Conservation (phyloP, 352 stramenopile genomes). For the Blastocystis sp. region DNA sequence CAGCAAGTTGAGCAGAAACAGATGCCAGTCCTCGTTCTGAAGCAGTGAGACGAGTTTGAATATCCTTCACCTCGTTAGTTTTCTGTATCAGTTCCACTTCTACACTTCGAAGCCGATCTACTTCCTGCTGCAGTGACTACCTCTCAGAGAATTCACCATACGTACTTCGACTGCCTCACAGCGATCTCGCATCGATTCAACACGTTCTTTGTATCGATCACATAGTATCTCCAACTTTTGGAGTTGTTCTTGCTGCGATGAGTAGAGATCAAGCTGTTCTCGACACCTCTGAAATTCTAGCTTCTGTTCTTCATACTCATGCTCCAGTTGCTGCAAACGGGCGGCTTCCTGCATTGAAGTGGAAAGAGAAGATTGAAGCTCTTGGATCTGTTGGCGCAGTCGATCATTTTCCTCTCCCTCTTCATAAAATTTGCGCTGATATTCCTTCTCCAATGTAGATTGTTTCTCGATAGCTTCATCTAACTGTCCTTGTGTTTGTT, state of each 20-base stretch:
- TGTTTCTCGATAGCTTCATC: not conserved
- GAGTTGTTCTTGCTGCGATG: not conserved
- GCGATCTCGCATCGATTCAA: not conserved
- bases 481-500: not conserved
- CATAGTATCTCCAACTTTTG: not conserved
- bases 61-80: not conserved
- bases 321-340: not conserved
- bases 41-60: not conserved
- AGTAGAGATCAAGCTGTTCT: not conserved
- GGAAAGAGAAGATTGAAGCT: not conserved
- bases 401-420: slow-evolving; percentile 29
- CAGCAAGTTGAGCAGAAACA: not conserved
- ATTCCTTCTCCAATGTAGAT: not conserved
- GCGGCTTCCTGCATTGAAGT: not conserved
- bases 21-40: not conserved
- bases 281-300: not conserved
- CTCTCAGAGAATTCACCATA: not conserved
- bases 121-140: not conserved
- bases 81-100: not conserved
- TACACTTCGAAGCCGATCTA: not conserved
- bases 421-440: not conserved
- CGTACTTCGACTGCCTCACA: not conserved
- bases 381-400: not conserved
- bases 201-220: not conserved
- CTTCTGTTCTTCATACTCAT: not conserved